Evolutionary conservation across 495 filamentous ascomycete species (phyloP).

Genomic region (Annulohypoxylon stygium): DNA sequence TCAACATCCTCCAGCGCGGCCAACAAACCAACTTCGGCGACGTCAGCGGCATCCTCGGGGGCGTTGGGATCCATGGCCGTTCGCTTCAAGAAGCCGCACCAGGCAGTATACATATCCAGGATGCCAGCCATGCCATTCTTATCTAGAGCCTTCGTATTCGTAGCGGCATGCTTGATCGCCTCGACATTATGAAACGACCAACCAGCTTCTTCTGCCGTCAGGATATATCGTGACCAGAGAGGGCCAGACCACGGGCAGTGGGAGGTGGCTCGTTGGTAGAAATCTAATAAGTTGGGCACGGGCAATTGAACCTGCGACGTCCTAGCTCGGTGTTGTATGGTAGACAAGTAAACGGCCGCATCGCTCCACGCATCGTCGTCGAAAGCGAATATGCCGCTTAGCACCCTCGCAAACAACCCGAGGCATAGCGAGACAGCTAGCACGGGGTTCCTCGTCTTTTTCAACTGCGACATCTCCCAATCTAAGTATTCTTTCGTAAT

Average conservation of each 20-base stretch:
- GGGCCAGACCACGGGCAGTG: slow-evolving; percentile 94
- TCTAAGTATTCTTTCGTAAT: slow-evolving; percentile 82
- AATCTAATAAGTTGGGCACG: slow-evolving; percentile 61
- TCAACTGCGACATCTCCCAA: slow-evolving; percentile 78
- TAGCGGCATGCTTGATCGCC: slow-evolving; percentile 91
- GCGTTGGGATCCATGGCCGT: slow-evolving; percentile 80
- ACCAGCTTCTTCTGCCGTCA: slow-evolving; percentile 81
- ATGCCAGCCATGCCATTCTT: slow-evolving; percentile 82
- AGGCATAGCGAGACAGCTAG: slow-evolving; percentile 72
- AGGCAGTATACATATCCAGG: slow-evolving; percentile 87
- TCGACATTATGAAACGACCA: slow-evolving; percentile 83
- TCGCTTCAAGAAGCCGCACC: slow-evolving; percentile 92
- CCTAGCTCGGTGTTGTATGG: slow-evolving; percentile 53
- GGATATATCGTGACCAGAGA: slow-evolving; percentile 89
- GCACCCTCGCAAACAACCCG: slow-evolving; percentile 82
- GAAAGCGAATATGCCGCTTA: slow-evolving; percentile 73
- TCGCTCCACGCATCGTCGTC: slow-evolving; percentile 83
- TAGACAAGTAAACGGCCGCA: slow-evolving; percentile 77
- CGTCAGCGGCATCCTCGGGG: slow-evolving; percentile 88
- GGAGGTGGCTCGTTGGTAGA: slow-evolving; percentile 77
- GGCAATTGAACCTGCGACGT: slow-evolving; percentile 43
- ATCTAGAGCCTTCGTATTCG: slow-evolving; percentile 80
- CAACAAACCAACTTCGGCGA: slow-evolving; percentile 89
- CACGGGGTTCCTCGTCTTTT: slow-evolving; percentile 60
- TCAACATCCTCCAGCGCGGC: slow-evolving; percentile 86